Percentiles rank a stretch among this genome's conserved stretches.
Conservation (phyloP, 2,329 filamentous ascomycete species). For the Cladophialophora chaetospira region DNA sequence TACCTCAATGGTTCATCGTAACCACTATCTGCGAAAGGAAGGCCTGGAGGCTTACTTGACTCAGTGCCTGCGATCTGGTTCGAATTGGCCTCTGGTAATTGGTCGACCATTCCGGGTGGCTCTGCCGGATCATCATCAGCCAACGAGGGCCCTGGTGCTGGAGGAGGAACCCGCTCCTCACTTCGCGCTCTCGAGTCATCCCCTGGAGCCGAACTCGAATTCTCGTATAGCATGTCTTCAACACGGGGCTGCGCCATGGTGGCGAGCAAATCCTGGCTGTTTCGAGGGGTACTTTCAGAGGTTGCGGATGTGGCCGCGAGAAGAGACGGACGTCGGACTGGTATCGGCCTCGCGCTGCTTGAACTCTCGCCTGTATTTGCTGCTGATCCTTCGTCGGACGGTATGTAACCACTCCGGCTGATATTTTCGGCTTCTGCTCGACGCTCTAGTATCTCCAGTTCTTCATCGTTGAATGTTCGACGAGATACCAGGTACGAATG, state of each 20-base stretch:
- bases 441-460: constrained; percentile 27
- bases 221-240: background rate
- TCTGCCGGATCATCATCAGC: background rate
- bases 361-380: background rate
- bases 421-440: background rate
- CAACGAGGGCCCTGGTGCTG: too few relatives aligned
- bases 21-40: constrained; percentile 26
- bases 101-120: background rate
- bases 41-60: constrained; percentile 9
- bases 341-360: background rate
- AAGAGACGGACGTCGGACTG: constrained; percentile 18
- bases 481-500: constrained; percentile 29
- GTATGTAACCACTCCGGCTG: too few relatives aligned
- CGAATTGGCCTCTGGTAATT: background rate
- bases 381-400: too few relatives aligned
- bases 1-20: constrained; percentile 25
- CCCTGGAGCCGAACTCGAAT: too few relatives aligned
- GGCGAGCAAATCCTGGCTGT: constrained; percentile 23
- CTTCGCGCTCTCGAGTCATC: too few relatives aligned
- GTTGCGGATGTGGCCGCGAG: constrained; percentile 15
- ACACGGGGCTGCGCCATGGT: constrained; percentile 1
- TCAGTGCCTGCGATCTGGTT: background rate
- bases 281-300: constrained; percentile 31
- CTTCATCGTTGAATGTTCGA: constrained; percentile 28
- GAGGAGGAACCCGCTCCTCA: background rate